Evolutionary conservation across 345 rosid genomes (phyloP), one percentile per base, ranked within the genome.

Genomic region (Syzygium oleosum): DNA sequence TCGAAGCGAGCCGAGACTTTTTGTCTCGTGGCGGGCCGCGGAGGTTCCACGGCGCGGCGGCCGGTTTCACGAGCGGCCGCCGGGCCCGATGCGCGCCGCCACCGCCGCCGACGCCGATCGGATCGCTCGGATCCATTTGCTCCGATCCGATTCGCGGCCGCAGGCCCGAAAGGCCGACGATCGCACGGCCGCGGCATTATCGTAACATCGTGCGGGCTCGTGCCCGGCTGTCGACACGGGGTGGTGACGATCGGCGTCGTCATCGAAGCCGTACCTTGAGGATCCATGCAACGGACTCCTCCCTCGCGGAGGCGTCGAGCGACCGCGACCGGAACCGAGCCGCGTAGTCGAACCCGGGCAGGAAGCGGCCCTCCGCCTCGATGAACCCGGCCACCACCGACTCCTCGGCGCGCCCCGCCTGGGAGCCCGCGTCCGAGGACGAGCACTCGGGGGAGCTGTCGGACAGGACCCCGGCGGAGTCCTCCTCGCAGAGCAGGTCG

Each of bases 231-330:
- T 29, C 4, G 31, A 63, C 2, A 14, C 14, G 84, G 68, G 83
- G 31, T 31, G 31, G 1, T 8, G 23, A 73, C 83, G 23, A 73
- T 73, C 27, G 27, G 25, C 38, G 58, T 58, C 58, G 65, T 38
- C 5, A n/a, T 31, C 59, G 86, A 52, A 54, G 84, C 51, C 87
- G 85, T 88, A 92, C 99, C 98, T 96, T 95, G 93, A 96, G 96
- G 91, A 98, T 98, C 99, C 99, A 98, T 91, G 97, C 92, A 93
- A 98, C 98, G 29, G 98, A 92, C 25, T 95, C 92, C 91, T 96
- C 98, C 85, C 99, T 93, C 88, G 96, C 96, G 73, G 98, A 92
- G 56, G 96, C 99, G 85, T 96, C 96, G 38, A 96, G 95, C 88
- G 98, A 91, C 80, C 85, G 96, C 87, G 98, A 92, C 43, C 91